Percentiles rank a stretch among this genome's conserved stretches.
Conservation (phyloP, 139 green algal species). For the Tetradesmus obliquus region DNA sequence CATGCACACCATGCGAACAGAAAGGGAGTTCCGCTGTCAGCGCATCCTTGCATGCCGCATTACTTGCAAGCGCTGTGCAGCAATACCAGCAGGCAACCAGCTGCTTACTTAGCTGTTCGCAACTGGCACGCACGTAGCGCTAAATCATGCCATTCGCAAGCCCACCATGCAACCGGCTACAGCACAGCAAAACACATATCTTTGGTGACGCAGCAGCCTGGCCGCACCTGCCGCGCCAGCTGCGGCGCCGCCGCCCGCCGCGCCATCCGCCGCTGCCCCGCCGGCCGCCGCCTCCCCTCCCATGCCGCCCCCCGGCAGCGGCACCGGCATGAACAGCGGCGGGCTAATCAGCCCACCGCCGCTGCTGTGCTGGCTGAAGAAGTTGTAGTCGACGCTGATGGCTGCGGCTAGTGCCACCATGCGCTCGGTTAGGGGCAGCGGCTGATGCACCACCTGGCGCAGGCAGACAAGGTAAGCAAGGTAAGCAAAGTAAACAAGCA, state of each 20-base stretch:
- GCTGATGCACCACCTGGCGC: constrained; percentile 62
- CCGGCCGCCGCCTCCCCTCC: background rate
- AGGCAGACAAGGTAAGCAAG: background rate
- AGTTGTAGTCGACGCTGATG: constrained; percentile 71
- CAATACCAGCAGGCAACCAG: background rate
- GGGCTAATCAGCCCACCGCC: constrained; percentile 51
- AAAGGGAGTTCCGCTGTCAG: too few relatives aligned
- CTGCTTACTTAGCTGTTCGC: too few relatives aligned
- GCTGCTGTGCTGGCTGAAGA: constrained; percentile 69
- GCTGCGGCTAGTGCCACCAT: constrained; percentile 84
- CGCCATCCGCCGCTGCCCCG: background rate
- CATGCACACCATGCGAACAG: background rate
- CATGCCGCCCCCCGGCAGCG: constrained; percentile 34
- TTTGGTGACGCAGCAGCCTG: background rate
- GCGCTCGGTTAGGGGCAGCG: constrained; percentile 74
- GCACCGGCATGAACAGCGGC: constrained; percentile 55
- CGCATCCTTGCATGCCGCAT: too few relatives aligned
- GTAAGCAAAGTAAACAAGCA: background rate
- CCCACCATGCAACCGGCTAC: too few relatives aligned
- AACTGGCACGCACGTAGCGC: too few relatives aligned
- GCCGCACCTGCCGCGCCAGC: background rate
- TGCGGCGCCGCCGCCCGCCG: background rate
- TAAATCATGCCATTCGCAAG: too few relatives aligned
- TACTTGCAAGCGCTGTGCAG: background rate
- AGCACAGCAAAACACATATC: too few relatives aligned